A percentile compares a stretch with the other conserved stretches of the same genome.
Evolutionary conservation across 1,284 basidiomycete genomes (phyloP).

Genomic region (Cerioporus squamosus): DNA sequence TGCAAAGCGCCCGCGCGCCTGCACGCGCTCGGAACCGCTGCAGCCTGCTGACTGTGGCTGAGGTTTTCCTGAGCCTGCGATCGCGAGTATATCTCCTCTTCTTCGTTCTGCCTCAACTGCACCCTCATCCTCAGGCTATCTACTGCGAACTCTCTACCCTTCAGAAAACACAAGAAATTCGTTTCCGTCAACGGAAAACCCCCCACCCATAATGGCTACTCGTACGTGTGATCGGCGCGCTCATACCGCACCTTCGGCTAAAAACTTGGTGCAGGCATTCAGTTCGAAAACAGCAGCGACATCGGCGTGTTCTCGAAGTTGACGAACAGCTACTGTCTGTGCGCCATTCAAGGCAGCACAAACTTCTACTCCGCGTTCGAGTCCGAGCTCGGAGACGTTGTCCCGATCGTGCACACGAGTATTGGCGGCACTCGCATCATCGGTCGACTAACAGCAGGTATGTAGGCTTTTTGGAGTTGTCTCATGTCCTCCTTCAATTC

Average conservation of each 20-base stretch:
- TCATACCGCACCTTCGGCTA: neutral
- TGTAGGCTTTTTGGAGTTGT: conserved; percentile 11
- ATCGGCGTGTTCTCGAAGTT: conserved; percentile 94
- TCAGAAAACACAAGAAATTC: neutral
- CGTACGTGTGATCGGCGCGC: conserved; percentile 46
- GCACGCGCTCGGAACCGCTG: no score
- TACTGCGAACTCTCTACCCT: neutral
- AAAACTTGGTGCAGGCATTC: conserved; percentile 60
- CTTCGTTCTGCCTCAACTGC: neutral
- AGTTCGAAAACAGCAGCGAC: conserved; percentile 98
- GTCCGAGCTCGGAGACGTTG: conserved; percentile 90
- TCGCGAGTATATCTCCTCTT: neutral
- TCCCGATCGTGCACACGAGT: conserved; percentile 96
- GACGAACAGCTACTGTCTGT: conserved; percentile 95
- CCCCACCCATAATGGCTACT: conserved; percentile 58
- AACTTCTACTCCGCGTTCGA: conserved; percentile 99
- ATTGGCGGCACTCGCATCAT: conserved; percentile 96
- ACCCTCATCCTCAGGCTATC: neutral
- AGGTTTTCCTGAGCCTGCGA: no score
- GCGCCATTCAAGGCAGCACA: conserved; percentile 91
- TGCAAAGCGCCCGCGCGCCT: no score
- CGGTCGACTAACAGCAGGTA: conserved; percentile 91
- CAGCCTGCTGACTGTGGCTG: no score
- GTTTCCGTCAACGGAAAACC: neutral
- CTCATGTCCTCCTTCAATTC: neutral